Evolutionary conservation across 305 asterid genomes (phyloP), one percentile per base, ranked within the genome.

Genomic region (Ilex paraguariensis): DNA sequence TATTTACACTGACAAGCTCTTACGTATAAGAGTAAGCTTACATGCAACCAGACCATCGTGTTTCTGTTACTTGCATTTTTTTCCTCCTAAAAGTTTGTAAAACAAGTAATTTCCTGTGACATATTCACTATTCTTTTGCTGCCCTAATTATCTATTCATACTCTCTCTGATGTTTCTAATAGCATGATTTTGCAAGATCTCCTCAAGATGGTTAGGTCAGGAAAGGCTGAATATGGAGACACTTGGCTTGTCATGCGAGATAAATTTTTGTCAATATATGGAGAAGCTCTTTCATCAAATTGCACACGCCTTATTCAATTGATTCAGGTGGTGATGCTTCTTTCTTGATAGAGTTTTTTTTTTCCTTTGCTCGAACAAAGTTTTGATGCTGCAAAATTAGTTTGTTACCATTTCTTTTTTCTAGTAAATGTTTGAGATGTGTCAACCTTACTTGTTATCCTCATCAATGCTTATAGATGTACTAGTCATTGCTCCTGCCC

Each of bases 171-270:
- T 69, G 65, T 73, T 66, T 75, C 66, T 73, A 59, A 74, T 74
- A 93, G 99, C 76, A 73, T 53, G 86, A 84, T 83, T 66, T 73
- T 91, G 83, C 89, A 75, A 77, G 90, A 84, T 77, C 94, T 93
- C 72, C 87, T 93, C 55, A 77, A 82, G 84, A 68, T 73, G 80
- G 77, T 81, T 82, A 74, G 76, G 60, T 75, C 78, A 44, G 80
- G 70, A 76, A 66, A 70, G 71, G 77, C 70, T 76, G 82, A 81
- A 69, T 87, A 87, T 70, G 95, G 90, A 70, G 90, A 80, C 67
- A 61, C 75, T 51, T 73, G 96, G 82, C 64, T 67, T 57, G 77
- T 76, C 64, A 80, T 73, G 74, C 82, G 87, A 63, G 73, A 67
- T 66, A 93, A 81, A 78, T 74, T 90, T 75, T 75, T 93, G 61